Evolutionary conservation across 352 stramenopile genomes (phyloP).

Genomic region (Globisporangium polare): DNA sequence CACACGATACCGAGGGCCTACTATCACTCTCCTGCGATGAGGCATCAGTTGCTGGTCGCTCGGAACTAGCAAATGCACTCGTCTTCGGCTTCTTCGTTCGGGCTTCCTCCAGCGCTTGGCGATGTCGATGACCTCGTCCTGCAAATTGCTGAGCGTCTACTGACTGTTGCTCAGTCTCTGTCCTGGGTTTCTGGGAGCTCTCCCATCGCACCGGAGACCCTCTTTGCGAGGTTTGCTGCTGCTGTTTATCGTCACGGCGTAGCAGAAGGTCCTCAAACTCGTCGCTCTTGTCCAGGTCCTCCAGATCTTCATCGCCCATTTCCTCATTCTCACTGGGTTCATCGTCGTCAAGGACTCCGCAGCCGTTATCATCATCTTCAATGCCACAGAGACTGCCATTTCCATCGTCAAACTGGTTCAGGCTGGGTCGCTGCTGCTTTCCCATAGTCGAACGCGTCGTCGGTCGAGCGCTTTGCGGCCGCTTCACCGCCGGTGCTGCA

Average conservation of each 20-base stretch:
- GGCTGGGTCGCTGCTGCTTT: neutral
- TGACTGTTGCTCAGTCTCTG: neutral
- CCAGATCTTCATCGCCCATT: conserved; percentile 10
- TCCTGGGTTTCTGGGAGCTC: neutral
- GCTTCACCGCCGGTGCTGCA: conserved; percentile 14
- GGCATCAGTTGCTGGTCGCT: neutral
- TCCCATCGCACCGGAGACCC: neutral
- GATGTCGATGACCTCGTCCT: conserved; percentile 20
- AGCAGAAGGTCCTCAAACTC: conserved; percentile 14
- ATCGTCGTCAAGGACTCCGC: conserved; percentile 39
- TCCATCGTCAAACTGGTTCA: neutral
- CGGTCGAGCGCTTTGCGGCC: conserved; percentile 39
- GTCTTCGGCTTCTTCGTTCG: conserved; percentile 2
- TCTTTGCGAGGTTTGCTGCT: neutral
- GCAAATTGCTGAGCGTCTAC: neutral
- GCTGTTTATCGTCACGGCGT: neutral
- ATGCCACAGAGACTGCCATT: neutral
- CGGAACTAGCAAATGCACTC: too few species aligned
- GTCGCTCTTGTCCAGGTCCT: conserved; percentile 11
- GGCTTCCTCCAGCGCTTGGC: conserved; percentile 26
- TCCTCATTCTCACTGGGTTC: conserved; percentile 28
- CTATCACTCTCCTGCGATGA: neutral
- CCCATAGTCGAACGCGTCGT: conserved; percentile 10
- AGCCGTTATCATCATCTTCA: conserved; percentile 36
- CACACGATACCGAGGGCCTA: conserved; percentile 10